A percentile compares a stretch with the other conserved stretches of the same genome.
Evolutionary conservation across 2,329 filamentous ascomycete species (phyloP).

Genomic region (Talaromyces sp.): DNA sequence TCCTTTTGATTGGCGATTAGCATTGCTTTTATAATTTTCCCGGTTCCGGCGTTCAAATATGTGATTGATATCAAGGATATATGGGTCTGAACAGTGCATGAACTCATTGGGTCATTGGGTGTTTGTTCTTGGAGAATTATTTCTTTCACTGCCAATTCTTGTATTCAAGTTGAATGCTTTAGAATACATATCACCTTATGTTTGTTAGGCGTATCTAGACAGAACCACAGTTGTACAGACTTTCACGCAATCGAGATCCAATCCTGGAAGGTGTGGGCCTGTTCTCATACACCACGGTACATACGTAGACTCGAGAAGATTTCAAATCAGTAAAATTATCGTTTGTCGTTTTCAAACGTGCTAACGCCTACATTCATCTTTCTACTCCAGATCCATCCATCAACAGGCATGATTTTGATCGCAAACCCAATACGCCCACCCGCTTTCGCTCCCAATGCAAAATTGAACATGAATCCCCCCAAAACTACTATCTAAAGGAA

Average conservation of each 20-base stretch:
- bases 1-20: not conserved
- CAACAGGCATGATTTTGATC: not conserved
- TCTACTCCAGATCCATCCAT: not conserved
- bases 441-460: constrained; percentile 18
- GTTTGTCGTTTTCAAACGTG: not conserved
- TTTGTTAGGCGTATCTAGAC: not conserved
- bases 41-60: not conserved
- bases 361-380: not conserved
- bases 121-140: not conserved
- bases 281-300: not conserved
- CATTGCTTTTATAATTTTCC: not conserved
- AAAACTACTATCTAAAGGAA: not conserved
- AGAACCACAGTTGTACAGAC: not conserved
- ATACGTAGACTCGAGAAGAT: not conserved
- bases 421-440: constrained; percentile 15
- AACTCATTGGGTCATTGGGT: not conserved
- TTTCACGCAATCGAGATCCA: not conserved
- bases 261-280: not conserved
- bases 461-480: not conserved
- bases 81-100: constrained; percentile 1
- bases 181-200: no score
- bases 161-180: no score
- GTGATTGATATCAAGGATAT: not conserved
- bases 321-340: not conserved
- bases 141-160: not conserved